Evolutionary conservation across 2,329 filamentous ascomycete species (phyloP).

Genomic region (Aspergillus carbonarius): DNA sequence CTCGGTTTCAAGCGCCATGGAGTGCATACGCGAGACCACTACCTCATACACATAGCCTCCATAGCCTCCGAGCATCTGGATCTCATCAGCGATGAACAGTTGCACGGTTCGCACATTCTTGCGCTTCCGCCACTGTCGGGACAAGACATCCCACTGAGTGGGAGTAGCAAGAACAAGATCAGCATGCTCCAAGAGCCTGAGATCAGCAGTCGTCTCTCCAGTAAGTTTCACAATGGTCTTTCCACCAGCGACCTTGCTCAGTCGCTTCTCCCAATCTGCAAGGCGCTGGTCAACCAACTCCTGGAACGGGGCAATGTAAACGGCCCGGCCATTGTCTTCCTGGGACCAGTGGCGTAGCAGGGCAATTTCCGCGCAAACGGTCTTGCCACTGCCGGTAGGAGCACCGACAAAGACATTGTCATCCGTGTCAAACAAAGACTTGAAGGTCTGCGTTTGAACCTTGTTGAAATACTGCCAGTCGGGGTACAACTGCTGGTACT

Average conservation of each 20-base stretch:
- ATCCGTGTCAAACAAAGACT: conserved; percentile 84
- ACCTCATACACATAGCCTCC: conserved; percentile 91
- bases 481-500: conserved; percentile 78
- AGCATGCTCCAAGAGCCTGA: conserved; percentile 82
- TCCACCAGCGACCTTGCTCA: conserved; percentile 71
- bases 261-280: conserved; percentile 80
- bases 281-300: conserved; percentile 81
- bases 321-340: conserved; percentile 69
- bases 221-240: conserved; percentile 92
- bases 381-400: conserved; percentile 95
- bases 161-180: conserved; percentile 92
- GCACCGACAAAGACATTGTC: conserved; percentile 92
- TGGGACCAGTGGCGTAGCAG: conserved; percentile 84
- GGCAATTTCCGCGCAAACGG: conserved; percentile 92
- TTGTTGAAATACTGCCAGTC: conserved; percentile 91
- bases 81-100: conserved; percentile 90
- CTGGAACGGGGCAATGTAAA: conserved; percentile 94
- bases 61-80: conserved; percentile 87
- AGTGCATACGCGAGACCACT: conserved; percentile 96
- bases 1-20: conserved; percentile 86
- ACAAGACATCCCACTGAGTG: conserved; percentile 91
- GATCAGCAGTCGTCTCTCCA: conserved; percentile 85
- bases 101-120: conserved; percentile 92
- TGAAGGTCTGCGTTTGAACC: conserved; percentile 96
- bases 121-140: conserved; percentile 91